Conservation (phyloP, 495 filamentous ascomycete species). For the Annulohypoxylon bovei region DNA sequence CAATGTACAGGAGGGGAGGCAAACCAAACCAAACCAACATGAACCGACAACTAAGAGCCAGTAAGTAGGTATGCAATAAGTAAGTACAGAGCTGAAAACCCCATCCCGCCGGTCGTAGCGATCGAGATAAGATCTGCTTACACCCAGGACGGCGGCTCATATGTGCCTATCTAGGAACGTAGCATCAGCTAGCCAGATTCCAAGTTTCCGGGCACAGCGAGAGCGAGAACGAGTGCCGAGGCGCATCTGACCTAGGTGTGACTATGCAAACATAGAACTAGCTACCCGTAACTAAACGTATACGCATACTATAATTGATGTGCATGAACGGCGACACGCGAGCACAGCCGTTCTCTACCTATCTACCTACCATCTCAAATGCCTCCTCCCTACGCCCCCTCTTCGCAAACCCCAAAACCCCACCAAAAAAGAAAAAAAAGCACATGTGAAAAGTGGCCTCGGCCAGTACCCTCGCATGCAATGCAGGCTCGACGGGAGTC, state of each 20-base stretch:
- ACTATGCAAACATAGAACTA: too few relatives aligned
- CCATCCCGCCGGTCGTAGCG: background rate
- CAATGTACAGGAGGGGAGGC: background rate
- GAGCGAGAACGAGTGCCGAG: background rate
- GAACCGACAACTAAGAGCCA: background rate
- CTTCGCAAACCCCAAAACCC: too few relatives aligned
- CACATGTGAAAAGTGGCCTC: too few relatives aligned
- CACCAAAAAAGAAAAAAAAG: too few relatives aligned
- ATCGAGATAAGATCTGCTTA: constrained; percentile 27
- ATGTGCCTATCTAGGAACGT: too few relatives aligned
- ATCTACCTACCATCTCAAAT: background rate
- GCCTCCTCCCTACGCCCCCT: too few relatives aligned
- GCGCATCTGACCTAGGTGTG: too few relatives aligned
- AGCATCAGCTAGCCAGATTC: background rate
- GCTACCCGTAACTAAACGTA: too few relatives aligned
- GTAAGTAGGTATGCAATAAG: background rate
- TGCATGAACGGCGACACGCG: too few relatives aligned
- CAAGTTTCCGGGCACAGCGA: background rate
- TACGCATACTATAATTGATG: too few relatives aligned
- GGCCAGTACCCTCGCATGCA: too few relatives aligned
- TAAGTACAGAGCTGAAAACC: constrained; percentile 12
- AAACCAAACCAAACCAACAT: background rate
- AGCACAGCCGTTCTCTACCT: background rate
- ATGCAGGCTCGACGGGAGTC: too few relatives aligned
- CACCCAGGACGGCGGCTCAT: background rate